These are phyloP conservation scores for Auxenochlorella protothecoides DNA, from an alignment of 139 green algal species.

Conservation along the genomic window DNA sequence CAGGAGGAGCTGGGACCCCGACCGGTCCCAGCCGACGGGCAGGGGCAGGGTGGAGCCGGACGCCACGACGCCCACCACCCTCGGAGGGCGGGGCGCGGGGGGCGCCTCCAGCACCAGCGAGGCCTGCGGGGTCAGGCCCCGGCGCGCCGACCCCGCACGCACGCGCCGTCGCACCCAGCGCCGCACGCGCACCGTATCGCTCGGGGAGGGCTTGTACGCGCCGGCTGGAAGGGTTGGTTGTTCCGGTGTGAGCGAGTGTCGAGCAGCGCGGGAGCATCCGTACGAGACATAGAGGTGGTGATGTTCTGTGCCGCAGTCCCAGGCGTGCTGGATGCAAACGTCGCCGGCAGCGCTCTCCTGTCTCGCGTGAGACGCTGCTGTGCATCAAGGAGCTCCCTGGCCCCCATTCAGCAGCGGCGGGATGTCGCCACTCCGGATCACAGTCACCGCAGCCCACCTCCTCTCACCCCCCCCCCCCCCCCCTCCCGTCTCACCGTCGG, in stretches of 20 bases:
- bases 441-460: no score
- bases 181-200: constrained; percentile 40
- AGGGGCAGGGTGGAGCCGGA: constrained; percentile 49
- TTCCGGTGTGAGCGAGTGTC: no score
- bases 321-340: no score
- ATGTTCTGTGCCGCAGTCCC: no score
- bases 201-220: constrained; percentile 9
- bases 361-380: no score
- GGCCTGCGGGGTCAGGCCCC: no score
- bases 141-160: neutral
- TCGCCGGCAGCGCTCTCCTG: no score
- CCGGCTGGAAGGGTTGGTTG: neutral
- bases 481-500: neutral
- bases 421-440: no score
- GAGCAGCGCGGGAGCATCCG: no score
- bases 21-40: constrained; percentile 44
- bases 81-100: neutral
- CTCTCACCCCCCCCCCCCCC: neutral
- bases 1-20: constrained; percentile 49
- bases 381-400: no score
- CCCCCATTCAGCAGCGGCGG: no score
- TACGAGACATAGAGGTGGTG: no score
- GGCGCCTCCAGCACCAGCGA: neutral
- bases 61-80: constrained; percentile 40
- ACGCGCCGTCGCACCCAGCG: constrained; percentile 39